Evolutionary conservation across 2,329 filamentous ascomycete genomes (phyloP), one percentile per base, ranked within the genome.

Genomic region (Cladorrhinum sp.): DNA sequence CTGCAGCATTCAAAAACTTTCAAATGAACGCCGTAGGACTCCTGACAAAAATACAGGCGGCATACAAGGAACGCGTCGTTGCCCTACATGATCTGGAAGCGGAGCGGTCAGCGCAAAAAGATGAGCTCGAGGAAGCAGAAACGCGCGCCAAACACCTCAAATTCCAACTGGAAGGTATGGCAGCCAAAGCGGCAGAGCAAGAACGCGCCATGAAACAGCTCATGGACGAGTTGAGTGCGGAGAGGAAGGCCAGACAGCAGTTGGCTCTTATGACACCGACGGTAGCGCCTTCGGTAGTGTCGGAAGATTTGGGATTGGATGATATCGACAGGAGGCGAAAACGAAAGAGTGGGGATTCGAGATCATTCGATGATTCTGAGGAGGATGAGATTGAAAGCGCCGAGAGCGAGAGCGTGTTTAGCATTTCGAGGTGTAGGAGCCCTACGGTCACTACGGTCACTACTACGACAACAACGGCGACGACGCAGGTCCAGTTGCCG

Each of bases 141-240:
- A 80, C 78, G 4, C 77, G 83, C 2, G 77, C 79, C 6, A 73
- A 77, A 20, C 79, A 84, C 66, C 76, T 88, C 45, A 84, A 83
- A 70, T 76, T 79, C 65, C 85, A 88, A 69, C 76, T 89, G 0
- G 82, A 87, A 64, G 80, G 80, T 52, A 84, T 88, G 77, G 81
- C 82, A 1, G 73, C 71, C 16, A 78, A 79, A 65, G 80, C 81
- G 0, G 74, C 77, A 2, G 81, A 85, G 66, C 81, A 84, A 63
- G 84, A 88, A 65, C 65, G 72, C 6, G 75, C 75, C 2, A 82
- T 80, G 59, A 74, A 77, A 64, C 67, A 71, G 48, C 72, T 81
- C 18, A 74, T 75, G 9, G 78, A 77, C 52, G 79, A 82, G 58
- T 68, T 81, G 41, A 76, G 75, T 2, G 76, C 75, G 1, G 84